Evolutionary conservation across 2,329 filamentous ascomycete genomes (phyloP), one percentile per base, ranked within the genome.

Genomic region (Cladobotryum mycophilum): DNA sequence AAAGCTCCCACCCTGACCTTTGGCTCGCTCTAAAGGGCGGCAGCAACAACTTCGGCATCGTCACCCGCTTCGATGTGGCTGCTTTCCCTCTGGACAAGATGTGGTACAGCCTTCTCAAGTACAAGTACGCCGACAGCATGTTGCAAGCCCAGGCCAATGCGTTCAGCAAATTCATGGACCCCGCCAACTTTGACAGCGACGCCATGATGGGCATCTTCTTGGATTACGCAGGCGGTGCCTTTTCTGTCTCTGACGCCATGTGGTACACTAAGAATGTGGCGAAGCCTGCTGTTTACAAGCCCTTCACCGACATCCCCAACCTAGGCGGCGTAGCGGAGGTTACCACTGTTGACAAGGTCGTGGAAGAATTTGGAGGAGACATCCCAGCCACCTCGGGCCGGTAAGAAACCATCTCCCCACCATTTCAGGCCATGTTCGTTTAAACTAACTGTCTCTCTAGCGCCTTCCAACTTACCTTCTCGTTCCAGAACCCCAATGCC

Each of bases 1-100:
- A 56, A 0, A 53, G 48, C 0, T 45, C 60, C 2, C 60, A 74
- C 42, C 18, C 61, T 0, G 72, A 76, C 41, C 64, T 77, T 0
- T 76, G 65, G 59, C 68, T 64, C 55, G 73, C 73, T 3, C 64
- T 76, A 0, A 67, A 70, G 30, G 73, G 72, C 11, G 76, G 76
- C 4, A 72, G 72, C 5, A 64, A 65, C 33, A 76, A 74, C 55
- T 71, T 71, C 46, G 70, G 69, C 37, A 59, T 65, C 25, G 56
- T 62, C 17, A 60, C 67, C 2, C 55, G 53, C 45, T 58, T 63
- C 35, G 57, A 60, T 22, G 41, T 64, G 22, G 47, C 55, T 14
- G 61, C 65, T 1, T 53, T 51, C 14, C 36, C 49, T 22, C 43
- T 45, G 17, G 53, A 33, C 2, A 44, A 54, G 13, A 44, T 62